These are phyloP conservation scores for Silybum marianum DNA, from an alignment of 129 eudicot species.

Conservation along the genomic window DNA sequence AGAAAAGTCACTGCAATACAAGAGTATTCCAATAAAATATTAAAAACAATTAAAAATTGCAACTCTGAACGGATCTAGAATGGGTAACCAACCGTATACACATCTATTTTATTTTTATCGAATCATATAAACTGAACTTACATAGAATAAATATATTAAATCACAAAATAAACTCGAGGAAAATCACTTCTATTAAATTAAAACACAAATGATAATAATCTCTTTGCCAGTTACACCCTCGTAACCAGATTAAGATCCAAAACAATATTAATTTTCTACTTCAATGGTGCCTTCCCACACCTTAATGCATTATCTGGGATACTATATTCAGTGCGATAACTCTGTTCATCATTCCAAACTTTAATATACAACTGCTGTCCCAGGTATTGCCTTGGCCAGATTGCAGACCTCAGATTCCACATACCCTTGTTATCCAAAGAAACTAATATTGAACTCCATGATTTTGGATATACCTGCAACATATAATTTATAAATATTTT, in stretches of 20 bases:
- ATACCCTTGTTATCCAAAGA: conserved; percentile 89
- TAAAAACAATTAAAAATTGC: no score
- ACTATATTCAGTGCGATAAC: conserved; percentile 46
- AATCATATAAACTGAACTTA: background rate
- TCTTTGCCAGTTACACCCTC: conserved; percentile 49
- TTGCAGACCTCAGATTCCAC: conserved; percentile 89
- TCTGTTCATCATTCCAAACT: conserved; percentile 60
- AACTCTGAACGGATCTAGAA: no score
- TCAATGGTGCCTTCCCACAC: conserved; percentile 60
- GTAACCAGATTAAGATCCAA: conserved; percentile 31
- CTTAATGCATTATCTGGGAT: conserved; percentile 67
- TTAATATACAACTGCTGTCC: conserved; percentile 72
- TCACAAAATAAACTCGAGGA: background rate
- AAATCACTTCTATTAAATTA: conserved; percentile 11
- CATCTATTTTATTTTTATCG: background rate
- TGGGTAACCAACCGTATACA: no score
- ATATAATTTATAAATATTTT: background rate
- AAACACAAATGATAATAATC: background rate
- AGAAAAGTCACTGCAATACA: no score
- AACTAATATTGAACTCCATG: conserved; percentile 77
- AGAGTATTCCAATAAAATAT: no score
- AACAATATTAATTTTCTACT: conserved; percentile 15
- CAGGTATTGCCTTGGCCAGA: conserved; percentile 71
- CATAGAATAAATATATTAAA: background rate
- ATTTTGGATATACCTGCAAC: conserved; percentile 68